Base-by-base conservation (phyloP, 148 eudicot genomes). In the Euryodendron excelsum region DNA sequence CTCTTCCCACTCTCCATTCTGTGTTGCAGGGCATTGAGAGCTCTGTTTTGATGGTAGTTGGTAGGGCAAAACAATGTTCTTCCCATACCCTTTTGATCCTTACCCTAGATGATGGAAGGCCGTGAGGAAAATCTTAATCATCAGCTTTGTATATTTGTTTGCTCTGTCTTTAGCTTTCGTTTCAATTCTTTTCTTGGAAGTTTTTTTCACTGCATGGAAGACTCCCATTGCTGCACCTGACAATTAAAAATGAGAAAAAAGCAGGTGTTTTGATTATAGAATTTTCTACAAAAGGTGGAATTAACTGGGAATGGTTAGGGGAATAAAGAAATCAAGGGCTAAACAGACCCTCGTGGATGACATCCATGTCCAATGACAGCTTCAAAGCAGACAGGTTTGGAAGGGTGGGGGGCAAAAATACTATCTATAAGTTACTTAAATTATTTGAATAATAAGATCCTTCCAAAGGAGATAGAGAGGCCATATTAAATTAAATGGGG, bases 41-140 rank as follows among this genome's bases (percentile, higher is more conserved):
- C 21, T 48, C 67, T 80, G 76, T 74, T 60, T 85, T 80, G 88
- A 76, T 82, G 80, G 86, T 68, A n/a, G 84, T 75, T 80, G 84
- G 76, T 27, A 25, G 71, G 84, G 53, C 88, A 86, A 75, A 72
- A n/a, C 73, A 69, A 74, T 81, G 84, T 59, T 69, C 21, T 28
- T 59, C 59, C 86, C 88, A 82, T 82, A 75, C 80, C 60, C 39
- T 68, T 63, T 70, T 12, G 71, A 53, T 73, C 69, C 77, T 82
- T 82, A 77, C 80, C 83, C 74, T 68, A 45, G 69, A 58, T 78
- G n/a, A 78, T 77, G 74, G 50, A 77, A 13, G 59, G 53, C 65
- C 72, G 13, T 30, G 56, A 76, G 13, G 11, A 17, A 78, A 72
- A 71, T 12, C 20, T 36, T 30, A 30, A 72, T 28, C 47, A 58